Percentiles rank a stretch among this genome's conserved stretches.
These are phyloP conservation scores for Cladophialophora exuberans DNA, from an alignment of 2,329 filamentous ascomycete species.

Conservation along the genomic window DNA sequence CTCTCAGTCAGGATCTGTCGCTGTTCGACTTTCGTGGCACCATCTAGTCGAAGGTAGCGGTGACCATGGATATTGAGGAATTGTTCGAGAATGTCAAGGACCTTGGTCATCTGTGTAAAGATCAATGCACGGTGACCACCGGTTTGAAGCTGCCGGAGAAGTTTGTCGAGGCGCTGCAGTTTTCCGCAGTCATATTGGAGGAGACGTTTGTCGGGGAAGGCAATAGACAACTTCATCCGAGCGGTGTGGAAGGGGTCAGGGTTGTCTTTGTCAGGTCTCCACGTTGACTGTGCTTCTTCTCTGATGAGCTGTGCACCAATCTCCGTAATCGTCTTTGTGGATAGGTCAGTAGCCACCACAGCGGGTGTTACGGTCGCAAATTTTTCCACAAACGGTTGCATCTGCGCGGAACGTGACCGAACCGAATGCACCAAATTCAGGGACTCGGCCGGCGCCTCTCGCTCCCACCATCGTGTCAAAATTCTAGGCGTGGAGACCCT, in stretches of 20 bases:
- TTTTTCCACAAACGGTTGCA: slow-evolving; percentile 78
- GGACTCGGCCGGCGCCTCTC: slow-evolving; percentile 46
- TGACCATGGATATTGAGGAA: slow-evolving; percentile 98
- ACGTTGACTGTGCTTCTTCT: slow-evolving; percentile 57
- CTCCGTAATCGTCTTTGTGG: slow-evolving; percentile 66
- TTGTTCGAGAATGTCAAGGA: slow-evolving; percentile 94
- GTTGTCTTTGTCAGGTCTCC: slow-evolving; percentile 29
- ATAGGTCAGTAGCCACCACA: slow-evolving; percentile 79
- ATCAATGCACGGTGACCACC: slow-evolving; percentile 93
- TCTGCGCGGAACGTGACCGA: slow-evolving; percentile 69
- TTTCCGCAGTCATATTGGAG: slow-evolving; percentile 98
- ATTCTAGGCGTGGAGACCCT: slow-evolving; percentile 63
- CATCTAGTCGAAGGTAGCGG: slow-evolving; percentile 93
- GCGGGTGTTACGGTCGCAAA: slow-evolving; percentile 93
- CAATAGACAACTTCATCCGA: slow-evolving; percentile 88
- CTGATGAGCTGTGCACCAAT: slow-evolving; percentile 62
- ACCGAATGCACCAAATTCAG: slow-evolving; percentile 73
- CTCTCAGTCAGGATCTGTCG: slow-evolving; percentile 93
- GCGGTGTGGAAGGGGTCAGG: slow-evolving; percentile 89
- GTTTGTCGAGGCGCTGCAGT: slow-evolving; percentile 82
- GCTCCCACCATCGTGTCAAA: slow-evolving; percentile 36
- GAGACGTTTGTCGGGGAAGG: slow-evolving; percentile 95
- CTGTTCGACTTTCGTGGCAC: slow-evolving; percentile 94
- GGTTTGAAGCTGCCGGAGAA: slow-evolving; percentile 83
- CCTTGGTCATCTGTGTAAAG: slow-evolving; percentile 99